phyloP scores from a whole-genome alignment of 805 yeast genomes.

The Brettanomyces anomalus region DNA sequence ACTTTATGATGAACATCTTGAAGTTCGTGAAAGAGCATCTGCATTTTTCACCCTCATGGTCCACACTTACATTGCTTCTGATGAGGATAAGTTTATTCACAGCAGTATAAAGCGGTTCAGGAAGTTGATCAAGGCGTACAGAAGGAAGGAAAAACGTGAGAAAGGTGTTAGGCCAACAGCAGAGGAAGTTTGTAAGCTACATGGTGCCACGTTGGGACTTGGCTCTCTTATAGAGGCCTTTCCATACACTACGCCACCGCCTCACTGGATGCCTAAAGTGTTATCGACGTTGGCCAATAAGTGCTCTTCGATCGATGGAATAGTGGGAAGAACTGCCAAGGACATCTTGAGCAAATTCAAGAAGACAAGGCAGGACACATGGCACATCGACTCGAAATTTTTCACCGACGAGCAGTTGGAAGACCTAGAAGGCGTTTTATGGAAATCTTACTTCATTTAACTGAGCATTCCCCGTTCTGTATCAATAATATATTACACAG shows the following conservation, averaged over 20 bases:
- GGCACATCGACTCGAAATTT: conserved; percentile 79
- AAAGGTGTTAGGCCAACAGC: conserved; percentile 26
- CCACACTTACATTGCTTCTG: conserved; percentile 48
- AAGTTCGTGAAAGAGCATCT: conserved; percentile 69
- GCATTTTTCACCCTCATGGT: conserved; percentile 71
- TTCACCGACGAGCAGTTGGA: conserved; percentile 76
- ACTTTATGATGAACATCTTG: conserved; percentile 55
- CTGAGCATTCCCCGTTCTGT: too few species aligned
- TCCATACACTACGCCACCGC: conserved; percentile 88
- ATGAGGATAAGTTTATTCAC: conserved; percentile 32
- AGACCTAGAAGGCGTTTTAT: conserved; percentile 87
- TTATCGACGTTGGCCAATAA: conserved; percentile 61
- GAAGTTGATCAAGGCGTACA: conserved; percentile 29
- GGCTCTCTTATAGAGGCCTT: conserved; percentile 86
- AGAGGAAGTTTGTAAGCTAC: conserved; percentile 43
- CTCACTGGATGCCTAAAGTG: conserved; percentile 76
- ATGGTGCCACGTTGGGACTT: conserved; percentile 81
- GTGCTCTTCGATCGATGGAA: conserved; percentile 65
- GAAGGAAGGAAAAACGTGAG: conserved; percentile 8
- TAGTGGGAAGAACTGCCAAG: conserved; percentile 78
- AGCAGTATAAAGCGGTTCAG: conserved; percentile 37
- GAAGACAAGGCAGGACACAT: conserved; percentile 87
- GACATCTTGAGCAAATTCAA: conserved; percentile 74
- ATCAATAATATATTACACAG: too few species aligned
- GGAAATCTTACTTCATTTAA: conserved; percentile 85